These are phyloP conservation scores for Xenosphaeropsis pyriputrescens DNA, from an alignment of 2,329 filamentous ascomycete genomes.

Conservation along the genomic window DNA sequence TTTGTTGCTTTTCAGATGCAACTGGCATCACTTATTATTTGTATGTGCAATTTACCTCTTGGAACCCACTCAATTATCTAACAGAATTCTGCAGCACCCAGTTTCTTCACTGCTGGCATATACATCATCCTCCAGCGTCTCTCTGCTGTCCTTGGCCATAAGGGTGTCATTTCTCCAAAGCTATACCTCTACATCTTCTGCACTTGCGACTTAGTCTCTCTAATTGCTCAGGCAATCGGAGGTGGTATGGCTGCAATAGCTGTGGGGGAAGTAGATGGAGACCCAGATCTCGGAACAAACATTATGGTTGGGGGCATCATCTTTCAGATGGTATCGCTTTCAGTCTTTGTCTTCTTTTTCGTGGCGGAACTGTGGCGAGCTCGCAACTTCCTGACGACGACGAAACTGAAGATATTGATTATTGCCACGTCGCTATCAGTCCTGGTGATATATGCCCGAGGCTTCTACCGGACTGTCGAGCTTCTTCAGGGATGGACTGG, in stretches of 20 bases:
- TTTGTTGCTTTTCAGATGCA: conserved; percentile 19
- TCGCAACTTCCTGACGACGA: background rate
- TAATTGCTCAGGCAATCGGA: conserved; percentile 41
- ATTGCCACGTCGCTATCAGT: conserved; percentile 22
- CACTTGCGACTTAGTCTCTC: conserved; percentile 39
- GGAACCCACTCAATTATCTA: too few relatives aligned
- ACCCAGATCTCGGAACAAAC: conserved; percentile 13
- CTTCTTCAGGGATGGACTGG: conserved; percentile 26
- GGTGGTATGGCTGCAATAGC: conserved; percentile 36
- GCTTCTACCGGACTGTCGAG: conserved; percentile 28
- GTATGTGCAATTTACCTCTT: too few relatives aligned
- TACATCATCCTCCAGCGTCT: conserved; percentile 49
- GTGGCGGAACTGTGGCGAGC: conserved; percentile 11
- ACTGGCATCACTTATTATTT: conserved; percentile 26
- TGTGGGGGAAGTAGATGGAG: conserved; percentile 18
- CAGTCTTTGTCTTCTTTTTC: conserved; percentile 25
- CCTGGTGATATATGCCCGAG: conserved; percentile 26
- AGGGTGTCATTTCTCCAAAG: conserved; percentile 31
- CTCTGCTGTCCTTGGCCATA: conserved; percentile 29
- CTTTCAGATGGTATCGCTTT: conserved; percentile 19
- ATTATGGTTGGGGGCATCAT: conserved; percentile 22
- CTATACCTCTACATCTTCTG: conserved; percentile 42
- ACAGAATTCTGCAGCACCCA: conserved; percentile 7
- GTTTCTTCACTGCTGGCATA: conserved; percentile 43
- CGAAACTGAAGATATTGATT: conserved; percentile 11